A percentile compares a stretch with the other conserved stretches of the same genome.
These are phyloP conservation scores for Dendrobium catenatum DNA, from an alignment of 106 monocot species.

Conservation along the genomic window DNA sequence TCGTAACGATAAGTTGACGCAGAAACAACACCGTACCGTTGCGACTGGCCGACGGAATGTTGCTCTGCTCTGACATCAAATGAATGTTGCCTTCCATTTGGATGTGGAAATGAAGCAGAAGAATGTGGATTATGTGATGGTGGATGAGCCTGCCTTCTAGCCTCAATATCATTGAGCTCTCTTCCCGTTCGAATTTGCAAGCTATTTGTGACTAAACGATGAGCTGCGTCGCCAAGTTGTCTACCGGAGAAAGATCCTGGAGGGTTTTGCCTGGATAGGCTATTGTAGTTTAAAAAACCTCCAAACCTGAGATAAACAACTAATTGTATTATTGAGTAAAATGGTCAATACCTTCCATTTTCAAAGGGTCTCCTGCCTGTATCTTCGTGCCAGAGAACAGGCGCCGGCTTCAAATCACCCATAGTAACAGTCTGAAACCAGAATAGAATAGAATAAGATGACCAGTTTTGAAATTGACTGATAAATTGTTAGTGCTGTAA, in stretches of 20 bases:
- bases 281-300: background rate
- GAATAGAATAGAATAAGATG: background rate
- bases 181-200: constrained; percentile 26
- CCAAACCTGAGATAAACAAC: background rate
- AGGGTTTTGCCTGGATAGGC: constrained; percentile 59
- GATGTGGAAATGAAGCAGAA: constrained; percentile 2
- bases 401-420: constrained; percentile 82
- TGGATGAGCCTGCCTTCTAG: constrained; percentile 14
- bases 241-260: constrained; percentile 57
- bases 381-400: constrained; percentile 95
- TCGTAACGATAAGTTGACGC: constrained; percentile 27
- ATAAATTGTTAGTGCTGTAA: background rate
- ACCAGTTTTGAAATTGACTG: background rate
- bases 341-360: constrained; percentile 44
- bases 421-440: constrained; percentile 51
- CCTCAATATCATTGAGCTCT: background rate
- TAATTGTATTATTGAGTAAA: background rate
- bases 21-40: constrained; percentile 11
- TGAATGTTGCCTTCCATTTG: constrained; percentile 30
- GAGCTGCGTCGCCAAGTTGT: constrained; percentile 86
- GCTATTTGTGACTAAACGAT: constrained; percentile 77
- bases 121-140: constrained; percentile 10
- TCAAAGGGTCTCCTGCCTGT: constrained; percentile 56
- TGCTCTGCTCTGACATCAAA: constrained; percentile 8
- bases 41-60: constrained; percentile 14